A percentile compares a stretch with the other conserved stretches of the same genome.
Evolutionary conservation across 1,284 basidiomycete species (phyloP).

Genomic region (Pulchroboletus neoregius): DNA sequence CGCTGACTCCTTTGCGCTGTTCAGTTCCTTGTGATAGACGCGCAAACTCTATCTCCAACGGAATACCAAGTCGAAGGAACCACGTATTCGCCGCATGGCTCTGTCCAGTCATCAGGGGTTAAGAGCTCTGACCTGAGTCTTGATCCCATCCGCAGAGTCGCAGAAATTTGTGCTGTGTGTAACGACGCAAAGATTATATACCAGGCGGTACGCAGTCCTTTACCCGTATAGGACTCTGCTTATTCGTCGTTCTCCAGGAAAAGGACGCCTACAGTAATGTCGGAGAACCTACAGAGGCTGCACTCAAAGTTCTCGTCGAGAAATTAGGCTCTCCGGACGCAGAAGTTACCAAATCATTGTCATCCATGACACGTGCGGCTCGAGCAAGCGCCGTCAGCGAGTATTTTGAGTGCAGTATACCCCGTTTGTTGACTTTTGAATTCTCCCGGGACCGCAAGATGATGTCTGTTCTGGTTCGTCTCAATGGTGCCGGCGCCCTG

Average conservation of each 20-base stretch:
- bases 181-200: slow-evolving; percentile 93
- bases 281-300: slow-evolving; percentile 96
- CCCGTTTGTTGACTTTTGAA: slow-evolving; percentile 89
- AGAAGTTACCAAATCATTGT: slow-evolving; percentile 53
- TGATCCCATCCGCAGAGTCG: slow-evolving; percentile 75
- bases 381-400: slow-evolving; percentile 85
- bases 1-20: slow-evolving; percentile 8
- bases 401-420: slow-evolving; percentile 70
- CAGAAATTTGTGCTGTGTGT: slow-evolving; percentile 88
- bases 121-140: slow-evolving; percentile 59
- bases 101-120: slow-evolving; percentile 62
- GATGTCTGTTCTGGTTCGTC: slow-evolving; percentile 90
- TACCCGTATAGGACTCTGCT: neutral
- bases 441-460: slow-evolving; percentile 98
- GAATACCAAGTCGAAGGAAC: slow-evolving; percentile 86
- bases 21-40: slow-evolving; percentile 75
- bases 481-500: slow-evolving; percentile 59
- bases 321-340: slow-evolving; percentile 69
- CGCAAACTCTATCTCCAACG: slow-evolving; percentile 46
- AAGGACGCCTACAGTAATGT: slow-evolving; percentile 79
- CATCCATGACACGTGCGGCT: slow-evolving; percentile 51
- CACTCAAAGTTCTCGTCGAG: slow-evolving; percentile 89
- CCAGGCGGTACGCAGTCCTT: slow-evolving; percentile 52
- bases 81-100: slow-evolving; percentile 83
- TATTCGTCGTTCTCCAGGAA: slow-evolving; percentile 48